These are phyloP conservation scores for Saccharomyces kudriavzevii DNA, from an alignment of 805 yeast genomes.

Conservation along the genomic window DNA sequence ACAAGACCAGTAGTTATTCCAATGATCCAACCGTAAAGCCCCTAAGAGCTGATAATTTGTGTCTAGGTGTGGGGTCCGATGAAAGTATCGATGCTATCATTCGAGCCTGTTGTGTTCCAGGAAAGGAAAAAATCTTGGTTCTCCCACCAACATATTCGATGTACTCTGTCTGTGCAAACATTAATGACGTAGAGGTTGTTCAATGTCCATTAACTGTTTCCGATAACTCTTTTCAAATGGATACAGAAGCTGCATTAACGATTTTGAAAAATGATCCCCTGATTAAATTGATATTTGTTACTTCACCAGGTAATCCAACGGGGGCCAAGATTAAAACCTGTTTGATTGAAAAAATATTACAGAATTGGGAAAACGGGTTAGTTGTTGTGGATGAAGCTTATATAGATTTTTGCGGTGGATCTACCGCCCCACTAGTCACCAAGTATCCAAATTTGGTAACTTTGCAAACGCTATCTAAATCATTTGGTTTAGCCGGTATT, in stretches of 20 bases:
- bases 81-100: constrained; percentile 87
- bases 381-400: constrained; percentile 93
- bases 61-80: constrained; percentile 95
- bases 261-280: constrained; percentile 45
- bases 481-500: constrained; percentile 94
- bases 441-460: constrained; percentile 77
- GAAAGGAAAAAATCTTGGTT: constrained; percentile 67
- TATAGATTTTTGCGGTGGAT: constrained; percentile 76
- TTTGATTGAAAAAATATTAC: constrained; percentile 42
- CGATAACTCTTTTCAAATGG: constrained; percentile 56
- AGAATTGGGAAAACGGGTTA: constrained; percentile 59
- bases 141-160: constrained; percentile 98
- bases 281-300: constrained; percentile 72
- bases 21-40: constrained; percentile 14
- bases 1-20: constrained; percentile 27
- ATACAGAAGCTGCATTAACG: constrained; percentile 46
- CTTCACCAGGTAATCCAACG: constrained; percentile 97
- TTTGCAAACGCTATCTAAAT: constrained; percentile 85
- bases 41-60: constrained; percentile 59
- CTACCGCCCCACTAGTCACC: constrained; percentile 71
- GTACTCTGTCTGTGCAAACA: constrained; percentile 85
- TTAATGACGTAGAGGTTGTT: constrained; percentile 77
- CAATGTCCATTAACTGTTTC: constrained; percentile 56
- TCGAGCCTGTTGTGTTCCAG: constrained; percentile 77
- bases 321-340: constrained; percentile 50